Base-by-base conservation (phyloP, 129 eudicot genomes). In the Apium graveolens region DNA sequence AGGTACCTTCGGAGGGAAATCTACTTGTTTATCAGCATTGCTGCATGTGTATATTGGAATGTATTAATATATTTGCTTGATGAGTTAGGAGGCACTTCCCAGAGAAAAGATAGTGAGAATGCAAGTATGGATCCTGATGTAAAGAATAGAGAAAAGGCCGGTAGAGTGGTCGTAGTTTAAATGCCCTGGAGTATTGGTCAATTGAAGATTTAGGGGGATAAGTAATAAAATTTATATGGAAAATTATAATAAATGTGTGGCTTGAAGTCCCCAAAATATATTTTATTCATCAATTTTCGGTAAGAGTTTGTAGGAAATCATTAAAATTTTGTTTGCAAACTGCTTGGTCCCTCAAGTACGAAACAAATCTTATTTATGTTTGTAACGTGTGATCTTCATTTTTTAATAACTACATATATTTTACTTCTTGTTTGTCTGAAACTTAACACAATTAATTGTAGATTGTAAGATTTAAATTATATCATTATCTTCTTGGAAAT, bases 401-500 rank as follows among this genome's bases (percentile, higher is more conserved):
- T 55, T 62, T 62, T 8, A 62, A 62, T 62, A 14, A 53, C 26
- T 46, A 46, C 1, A 62, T 34, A 62, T 62, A 62, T 62, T 62
- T 63, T 63, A 14, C 37, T 51, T 62, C 46, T 73, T 17, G 35
- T 45, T 63, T 46, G 49, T 51, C 11, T 14, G 34, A 48, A 49
- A 26, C 32, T 70, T 26, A n/a, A 51, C 29, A 32, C 13, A 2
- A 18, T 46, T 16, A 60, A 24, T 76, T 11, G 13, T 27, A 24
- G 49, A 69, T n/a, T 39, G 12, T 18, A 12, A 11, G 37, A 2
- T 29, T 26, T 11, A 44, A 1, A 35, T 35, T 35, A 1, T 35
- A 3, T 76, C 21, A 51, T 80, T 78, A 68, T 65, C 62, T 77
- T 29, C 73, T 63, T 86, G 79, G 26, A 72, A 4, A 39, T 39